A percentile compares a stretch with the other conserved stretches of the same genome.
These are phyloP conservation scores for Tetrahymena malaccensis DNA, from an alignment of 73 alveolate genomes.

Conservation along the genomic window DNA sequence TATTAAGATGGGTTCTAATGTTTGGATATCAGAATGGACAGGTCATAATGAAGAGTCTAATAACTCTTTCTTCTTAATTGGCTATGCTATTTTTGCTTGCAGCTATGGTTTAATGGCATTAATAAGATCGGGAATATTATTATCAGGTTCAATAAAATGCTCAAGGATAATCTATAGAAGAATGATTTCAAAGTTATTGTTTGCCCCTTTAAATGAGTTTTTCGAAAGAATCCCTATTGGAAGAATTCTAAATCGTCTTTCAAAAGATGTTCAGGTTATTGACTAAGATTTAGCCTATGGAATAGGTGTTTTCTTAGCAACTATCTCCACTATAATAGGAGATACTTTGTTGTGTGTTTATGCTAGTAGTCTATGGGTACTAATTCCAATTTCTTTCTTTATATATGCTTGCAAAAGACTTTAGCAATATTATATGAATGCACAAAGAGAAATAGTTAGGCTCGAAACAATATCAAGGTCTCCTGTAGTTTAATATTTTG, in stretches of 20 bases:
- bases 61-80: not conserved
- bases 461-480: constrained; percentile 41
- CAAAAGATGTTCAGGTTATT: constrained; percentile 65
- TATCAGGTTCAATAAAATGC: not conserved
- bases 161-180: constrained; percentile 38
- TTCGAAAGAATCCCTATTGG: constrained; percentile 95
- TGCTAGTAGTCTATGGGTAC: constrained; percentile 13
- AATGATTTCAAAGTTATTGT: constrained; percentile 39
- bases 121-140: not conserved
- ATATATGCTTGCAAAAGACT: constrained; percentile 10
- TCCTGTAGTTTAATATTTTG: constrained; percentile 71
- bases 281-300: constrained; percentile 28
- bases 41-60: not conserved
- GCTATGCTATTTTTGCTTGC: constrained; percentile 8
- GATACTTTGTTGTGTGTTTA: constrained; percentile 2
- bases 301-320: not conserved
- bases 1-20: constrained; percentile 12
- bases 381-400: not conserved
- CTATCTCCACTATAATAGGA: not conserved
- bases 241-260: constrained; percentile 79
- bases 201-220: constrained; percentile 87
- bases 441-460: constrained; percentile 54
- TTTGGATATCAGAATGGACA: constrained; percentile 34
- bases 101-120: constrained; percentile 20
- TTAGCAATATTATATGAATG: constrained; percentile 16